Base-by-base conservation (phyloP, 2,329 filamentous ascomycete genomes). In the Leptosphaerulina australis region DNA sequence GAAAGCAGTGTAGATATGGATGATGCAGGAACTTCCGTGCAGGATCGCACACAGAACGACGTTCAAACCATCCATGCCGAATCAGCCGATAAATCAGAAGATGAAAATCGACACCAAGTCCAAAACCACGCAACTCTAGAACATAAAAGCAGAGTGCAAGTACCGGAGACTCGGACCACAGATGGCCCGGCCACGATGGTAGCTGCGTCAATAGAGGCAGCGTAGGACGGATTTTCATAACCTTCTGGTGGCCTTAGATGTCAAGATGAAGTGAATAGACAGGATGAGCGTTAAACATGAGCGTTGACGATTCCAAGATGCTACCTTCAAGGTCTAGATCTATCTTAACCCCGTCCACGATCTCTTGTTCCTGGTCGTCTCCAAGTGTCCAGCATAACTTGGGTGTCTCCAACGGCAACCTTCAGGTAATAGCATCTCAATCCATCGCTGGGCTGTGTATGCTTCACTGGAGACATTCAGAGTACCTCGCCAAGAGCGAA, bases 1-100 rank as follows among this genome's bases (percentile, higher is more conserved):
- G 51, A 59, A 5, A 56, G 35, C 2, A 62, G 67, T 17, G 49
- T 63, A 3, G 62, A 68, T 11, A 68, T 67, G 62, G 54, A 64
- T 28, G 53, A 50, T 9, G 62, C 26, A 12, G 44, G 10, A 14
- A 9, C 18, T 22, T 10, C 31, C 4, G 22, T 9, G 6, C 18
- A 35, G 22, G 6, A 17, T 6, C 40, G 35, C 4, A 9, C 14
- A 33, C 18, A 25, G 12, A 20, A 37, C 2, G 20, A 26, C 7
- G 28, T 12, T 2, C 41, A 33, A 4, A 31, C 20, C 20, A 5
- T 15, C 30, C n/a, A n/a, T 31, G 29, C 11, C 20, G 14, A 15
- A 11, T 22, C 34, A 3, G 29, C 26, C 21, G 21, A 28, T 15
- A 14, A 2, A 12, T 14, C 11, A 3, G 5, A 24, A 17, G 21